Evolutionary conservation across 345 rosid genomes (phyloP), one percentile per base, ranked within the genome.

Genomic region (Murraya paniculata): DNA sequence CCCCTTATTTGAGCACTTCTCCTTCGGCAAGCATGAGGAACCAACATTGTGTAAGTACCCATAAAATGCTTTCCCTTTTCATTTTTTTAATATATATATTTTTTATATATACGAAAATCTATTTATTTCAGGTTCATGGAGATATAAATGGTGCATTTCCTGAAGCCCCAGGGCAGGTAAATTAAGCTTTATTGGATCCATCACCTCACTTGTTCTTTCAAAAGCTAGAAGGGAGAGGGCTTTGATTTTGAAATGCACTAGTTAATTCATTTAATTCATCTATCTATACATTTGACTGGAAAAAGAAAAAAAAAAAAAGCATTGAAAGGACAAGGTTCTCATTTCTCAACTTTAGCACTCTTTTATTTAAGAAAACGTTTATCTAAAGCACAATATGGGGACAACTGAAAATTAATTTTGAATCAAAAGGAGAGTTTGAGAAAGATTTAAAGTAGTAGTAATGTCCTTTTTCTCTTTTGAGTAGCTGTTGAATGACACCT

Each of bases 1-100:
- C 83, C 18, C 90, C 91, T 75, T 88, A 86, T 85, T 68, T 88
- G 87, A 82, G 56, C 61, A 76, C 79, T 72, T 39, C 85, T 65
- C 81, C 90, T 50, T 45, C 50, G 16, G 48, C 88, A 70, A 86
- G 79, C 79, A 68, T 78, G 68, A 85, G 86, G 77, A 86, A 66
- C 75, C 89, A 86, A 30, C 83, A 84, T 10, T 74, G 82, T 85
- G 89, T 86, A 76, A 88, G 91, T 79, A 71, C 70, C 73, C 35
- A 58, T 69, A 72, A 31, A 10, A 55, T 41, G 48, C 14, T 24
- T n/a, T 4, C 61, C 33, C 39, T 65, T 56, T 78, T 31, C 81
- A 57, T 64, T 3, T 64, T 64, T 16, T 31, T 21, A 19, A 28
- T 33, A 64, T 9, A 31, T 31, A 3, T 38, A 8, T 19, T 9